phyloP scores from a whole-genome alignment of 495 filamentous ascomycete species.

The Neurospora intermedia region DNA sequence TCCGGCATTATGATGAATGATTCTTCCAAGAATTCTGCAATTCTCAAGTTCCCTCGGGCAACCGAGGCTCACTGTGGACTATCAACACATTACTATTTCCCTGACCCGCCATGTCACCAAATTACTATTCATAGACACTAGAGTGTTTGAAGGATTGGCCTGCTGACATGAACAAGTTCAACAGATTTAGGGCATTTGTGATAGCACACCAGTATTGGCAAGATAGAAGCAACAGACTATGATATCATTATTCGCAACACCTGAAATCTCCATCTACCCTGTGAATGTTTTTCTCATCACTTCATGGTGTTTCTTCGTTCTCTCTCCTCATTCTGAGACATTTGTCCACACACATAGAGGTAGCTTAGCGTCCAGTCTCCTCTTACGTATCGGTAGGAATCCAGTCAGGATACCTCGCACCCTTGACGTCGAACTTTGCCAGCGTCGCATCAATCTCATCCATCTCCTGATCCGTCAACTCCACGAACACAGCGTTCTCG shows the following conservation, averaged over 20 bases:
- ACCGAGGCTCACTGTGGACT: conserved; percentile 16
- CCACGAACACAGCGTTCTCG: conserved; percentile 39
- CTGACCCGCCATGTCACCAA: not conserved
- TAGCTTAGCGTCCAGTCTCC: not conserved
- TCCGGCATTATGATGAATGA: conserved; percentile 31
- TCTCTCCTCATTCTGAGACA: not conserved
- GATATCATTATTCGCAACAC: not conserved
- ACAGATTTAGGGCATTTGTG: not conserved
- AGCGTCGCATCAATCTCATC: conserved; percentile 38
- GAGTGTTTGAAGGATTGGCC: not conserved
- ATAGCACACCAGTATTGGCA: not conserved
- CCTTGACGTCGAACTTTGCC: conserved; percentile 29
- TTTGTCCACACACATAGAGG: not conserved
- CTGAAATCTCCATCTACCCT: not conserved
- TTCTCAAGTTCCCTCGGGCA: conserved; percentile 29
- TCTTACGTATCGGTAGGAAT: conserved; percentile 24
- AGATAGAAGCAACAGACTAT: not conserved
- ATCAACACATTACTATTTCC: conserved; percentile 23
- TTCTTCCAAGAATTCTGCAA: conserved; percentile 47
- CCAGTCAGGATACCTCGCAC: conserved; percentile 28
- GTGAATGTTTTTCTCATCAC: not conserved
- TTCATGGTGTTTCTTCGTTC: not conserved
- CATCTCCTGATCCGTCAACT: conserved; percentile 39
- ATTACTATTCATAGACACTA: conserved; percentile 3
- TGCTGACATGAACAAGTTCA: not conserved